Conservation (phyloP, 106 monocot genomes). For the Posidonia australis region DNA sequence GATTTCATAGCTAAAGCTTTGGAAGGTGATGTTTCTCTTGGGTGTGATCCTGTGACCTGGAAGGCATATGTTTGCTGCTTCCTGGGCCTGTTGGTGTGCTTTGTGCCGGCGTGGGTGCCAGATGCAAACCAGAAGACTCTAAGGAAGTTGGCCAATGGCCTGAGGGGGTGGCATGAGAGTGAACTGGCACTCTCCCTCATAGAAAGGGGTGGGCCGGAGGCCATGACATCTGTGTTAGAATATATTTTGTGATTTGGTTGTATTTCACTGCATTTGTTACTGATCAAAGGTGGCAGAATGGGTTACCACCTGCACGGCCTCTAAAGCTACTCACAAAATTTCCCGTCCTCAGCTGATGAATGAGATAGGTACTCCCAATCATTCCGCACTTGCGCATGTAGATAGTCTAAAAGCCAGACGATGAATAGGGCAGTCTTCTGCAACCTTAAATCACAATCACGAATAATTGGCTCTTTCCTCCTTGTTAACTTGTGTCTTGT, state of each 20-base stretch:
- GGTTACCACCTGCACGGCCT: no score
- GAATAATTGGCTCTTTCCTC: no score
- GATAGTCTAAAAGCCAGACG: no score
- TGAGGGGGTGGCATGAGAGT: constrained; percentile 64
- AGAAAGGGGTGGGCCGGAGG: constrained; percentile 46
- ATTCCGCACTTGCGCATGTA: no score
- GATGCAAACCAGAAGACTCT: constrained; percentile 47
- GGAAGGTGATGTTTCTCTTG: constrained; percentile 50
- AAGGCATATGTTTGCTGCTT: constrained; percentile 65
- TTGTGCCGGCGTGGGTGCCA: constrained; percentile 57
- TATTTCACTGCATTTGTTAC: not conserved
- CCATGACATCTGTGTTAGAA: constrained; percentile 34
- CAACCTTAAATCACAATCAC: no score
- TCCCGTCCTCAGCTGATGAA: no score
- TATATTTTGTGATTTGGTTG: constrained; percentile 4
- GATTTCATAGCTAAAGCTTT: constrained; percentile 55
- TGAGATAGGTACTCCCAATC: no score
- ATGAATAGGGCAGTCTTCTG: no score
- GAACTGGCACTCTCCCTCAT: constrained; percentile 65
- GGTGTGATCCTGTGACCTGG: constrained; percentile 60
- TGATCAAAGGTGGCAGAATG: not conserved
- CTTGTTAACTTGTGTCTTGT: no score
- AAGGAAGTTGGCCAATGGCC: constrained; percentile 38
- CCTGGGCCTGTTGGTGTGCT: constrained; percentile 46
- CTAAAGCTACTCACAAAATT: no score